These are phyloP conservation scores for Lepraria neglecta DNA, from an alignment of 495 filamentous ascomycete species.

Conservation along the genomic window DNA sequence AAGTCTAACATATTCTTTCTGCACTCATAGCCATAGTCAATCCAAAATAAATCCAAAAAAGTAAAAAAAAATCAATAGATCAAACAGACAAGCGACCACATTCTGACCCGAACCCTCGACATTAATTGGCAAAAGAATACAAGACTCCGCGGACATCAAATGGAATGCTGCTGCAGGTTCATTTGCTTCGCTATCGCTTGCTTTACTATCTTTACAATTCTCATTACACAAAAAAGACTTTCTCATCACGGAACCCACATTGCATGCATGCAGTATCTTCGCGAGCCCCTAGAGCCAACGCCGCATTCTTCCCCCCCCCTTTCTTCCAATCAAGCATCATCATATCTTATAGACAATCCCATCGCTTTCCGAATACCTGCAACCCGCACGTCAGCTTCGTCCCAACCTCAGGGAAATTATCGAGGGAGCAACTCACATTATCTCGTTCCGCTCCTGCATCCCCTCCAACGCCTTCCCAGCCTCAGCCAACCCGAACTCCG, in stretches of 20 bases:
- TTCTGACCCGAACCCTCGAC: too few species aligned
- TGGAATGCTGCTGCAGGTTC: too few species aligned
- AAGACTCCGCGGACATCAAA: too few species aligned
- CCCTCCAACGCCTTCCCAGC: slow-evolving; percentile 66
- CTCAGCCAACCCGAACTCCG: slow-evolving; percentile 60
- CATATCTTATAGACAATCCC: slow-evolving; percentile 38
- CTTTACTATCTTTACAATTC: not conserved
- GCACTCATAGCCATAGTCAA: too few species aligned
- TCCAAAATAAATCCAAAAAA: too few species aligned
- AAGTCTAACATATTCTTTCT: too few species aligned
- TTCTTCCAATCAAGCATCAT: not conserved
- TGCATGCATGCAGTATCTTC: not conserved
- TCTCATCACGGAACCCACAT: not conserved
- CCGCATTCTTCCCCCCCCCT: not conserved
- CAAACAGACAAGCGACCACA: too few species aligned
- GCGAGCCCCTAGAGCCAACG: not conserved
- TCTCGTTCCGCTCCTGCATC: slow-evolving; percentile 77
- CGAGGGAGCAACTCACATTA: slow-evolving; percentile 66
- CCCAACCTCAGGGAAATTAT: not conserved
- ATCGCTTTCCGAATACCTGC: slow-evolving; percentile 49
- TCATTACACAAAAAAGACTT: not conserved
- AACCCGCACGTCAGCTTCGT: slow-evolving; percentile 3
- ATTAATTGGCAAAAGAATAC: too few species aligned
- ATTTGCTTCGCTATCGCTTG: not conserved
- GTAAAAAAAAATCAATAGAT: too few species aligned